Evolutionary conservation across 129 eudicot genomes (phyloP).

Genomic region (Tagetes patula): DNA sequence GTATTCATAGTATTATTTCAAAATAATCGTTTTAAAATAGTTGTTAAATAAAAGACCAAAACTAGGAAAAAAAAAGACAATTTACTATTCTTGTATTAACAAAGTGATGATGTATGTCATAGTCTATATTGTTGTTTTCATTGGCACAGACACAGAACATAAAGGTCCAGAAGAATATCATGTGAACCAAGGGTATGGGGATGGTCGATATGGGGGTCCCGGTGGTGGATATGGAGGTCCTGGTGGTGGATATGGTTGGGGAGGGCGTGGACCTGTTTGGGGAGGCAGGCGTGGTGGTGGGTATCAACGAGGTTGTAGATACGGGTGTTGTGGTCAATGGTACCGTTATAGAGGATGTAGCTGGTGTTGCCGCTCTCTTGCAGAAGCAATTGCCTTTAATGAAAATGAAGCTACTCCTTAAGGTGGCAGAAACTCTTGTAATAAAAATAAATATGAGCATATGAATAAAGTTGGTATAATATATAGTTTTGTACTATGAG

Average conservation of each 20-base stretch:
- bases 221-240: conserved; percentile 23
- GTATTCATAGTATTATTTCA: too few species aligned
- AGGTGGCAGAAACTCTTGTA: conserved; percentile 13
- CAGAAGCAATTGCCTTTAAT: conserved; percentile 28
- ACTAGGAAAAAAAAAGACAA: too few species aligned
- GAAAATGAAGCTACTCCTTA: conserved; percentile 31
- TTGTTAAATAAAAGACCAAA: too few species aligned
- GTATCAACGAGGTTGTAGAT: conserved; percentile 35
- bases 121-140: background rate
- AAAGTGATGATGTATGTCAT: too few species aligned
- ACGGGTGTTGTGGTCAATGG: conserved; percentile 34
- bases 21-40: too few species aligned
- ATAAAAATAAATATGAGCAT: conserved; percentile 6
- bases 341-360: conserved; percentile 25
- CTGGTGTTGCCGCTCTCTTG: conserved; percentile 23
- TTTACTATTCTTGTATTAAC: too few species aligned
- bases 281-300: conserved; percentile 22
- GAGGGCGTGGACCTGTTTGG: conserved; percentile 22
- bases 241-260: conserved; percentile 20
- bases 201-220: conserved; percentile 17
- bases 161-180: conserved; percentile 20
- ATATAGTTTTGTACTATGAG: too few species aligned
- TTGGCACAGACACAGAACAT: background rate
- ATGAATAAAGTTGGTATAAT: too few species aligned
- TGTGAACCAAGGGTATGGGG: conserved; percentile 28